Evolutionary conservation across 495 filamentous ascomycete genomes (phyloP), one percentile per base, ranked within the genome.

Genomic region (Rhypophila decipiens): DNA sequence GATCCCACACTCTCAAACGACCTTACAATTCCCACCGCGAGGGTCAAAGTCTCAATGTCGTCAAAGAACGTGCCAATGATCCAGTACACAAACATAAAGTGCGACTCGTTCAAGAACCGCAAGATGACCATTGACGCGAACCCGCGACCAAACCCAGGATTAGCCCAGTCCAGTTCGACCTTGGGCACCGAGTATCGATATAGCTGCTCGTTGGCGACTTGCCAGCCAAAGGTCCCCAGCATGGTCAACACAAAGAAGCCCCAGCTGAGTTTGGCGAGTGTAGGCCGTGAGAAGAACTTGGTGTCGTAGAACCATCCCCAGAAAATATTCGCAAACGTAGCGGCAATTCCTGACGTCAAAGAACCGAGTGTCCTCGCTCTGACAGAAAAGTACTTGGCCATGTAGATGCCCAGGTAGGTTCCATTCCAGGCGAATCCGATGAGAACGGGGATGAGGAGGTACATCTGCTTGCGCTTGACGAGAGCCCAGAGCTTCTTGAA

Each of bases 381-480:
- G 7, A 82, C 77, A 1, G 73, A 74, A 57, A 82, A 81, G 53
- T 82, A 81, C 42, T 75, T 74, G 15, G 76, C 74, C 51, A 79
- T 65, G 58, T 79, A 81, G 50, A 78, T 80, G n/a, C 73, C 70
- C 24, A 74, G 61, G 37, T 82, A 80, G 3, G 77, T 76, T 5
- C 57, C 47, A 42, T 78, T 77, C 68, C 76, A 81, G 38, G 74
- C 72, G 40, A 71, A 73, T 0, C 75, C 73, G n/a, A 79, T 59
- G 24, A 78, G 68, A 31, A 80, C 64, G 9, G 77, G 77, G 13
- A 82, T 61, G 4, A 82, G 64, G 1, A 80, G 60, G 37, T 71
- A 63, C 57, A 80, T 71, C 18, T 75, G 64, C 53, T 62, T 72
- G 12, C 69, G 57, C 51, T 63, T 72, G 9, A 75, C 50, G 3